Evolutionary conservation across 495 filamentous ascomycete genomes (phyloP), one percentile per base, ranked within the genome.

Genomic region (Hyaloscypha hepaticicola): DNA sequence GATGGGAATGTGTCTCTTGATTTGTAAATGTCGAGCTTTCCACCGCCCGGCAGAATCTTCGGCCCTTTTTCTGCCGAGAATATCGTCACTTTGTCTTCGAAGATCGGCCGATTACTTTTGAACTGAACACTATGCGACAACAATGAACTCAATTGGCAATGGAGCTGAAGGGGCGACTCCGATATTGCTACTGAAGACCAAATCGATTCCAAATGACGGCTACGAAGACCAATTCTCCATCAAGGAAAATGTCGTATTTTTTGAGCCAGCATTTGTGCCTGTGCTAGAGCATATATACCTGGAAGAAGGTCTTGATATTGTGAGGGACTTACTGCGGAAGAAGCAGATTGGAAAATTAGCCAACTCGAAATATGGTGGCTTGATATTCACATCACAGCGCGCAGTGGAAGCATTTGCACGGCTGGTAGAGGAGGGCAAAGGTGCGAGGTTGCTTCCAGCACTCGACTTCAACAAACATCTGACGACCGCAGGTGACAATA

Each of bases 351-450:
- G 53, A 8, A 50, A 48, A 11, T 41, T 22, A 5, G 21, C 58
- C 0, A 61, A 34, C 5, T 28, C 27, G 14, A 73, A 69, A 34
- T 96, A 96, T 75, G 91, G 92, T 14, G 93, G 91, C 1, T 72
- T 97, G 57, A 90, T 97, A 55, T 96, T 99, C 74, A 99, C 95
- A 0, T 96, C 91, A 21, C 96, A 98, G 72, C 85, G 96, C 22
- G 90, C 95, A 6, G 95, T 97, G 12, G 95, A 97, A 69, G 93
- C 87, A 1, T 93, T 96, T 67, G 79, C 85, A 12, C 72, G 79
- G 31, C 78, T 93, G n/a, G 78, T 94, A n/a, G 75, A 77, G 31
- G 77, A 79, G 48, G 73, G 76, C 29, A 73, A 74, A 80, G 77
- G 76, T 71, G 66, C 69, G 69, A 24, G 55, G 71, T 25, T 24